Conservation (phyloP, 495 filamentous ascomycete genomes). For the Hyaloscypha finlandica region DNA sequence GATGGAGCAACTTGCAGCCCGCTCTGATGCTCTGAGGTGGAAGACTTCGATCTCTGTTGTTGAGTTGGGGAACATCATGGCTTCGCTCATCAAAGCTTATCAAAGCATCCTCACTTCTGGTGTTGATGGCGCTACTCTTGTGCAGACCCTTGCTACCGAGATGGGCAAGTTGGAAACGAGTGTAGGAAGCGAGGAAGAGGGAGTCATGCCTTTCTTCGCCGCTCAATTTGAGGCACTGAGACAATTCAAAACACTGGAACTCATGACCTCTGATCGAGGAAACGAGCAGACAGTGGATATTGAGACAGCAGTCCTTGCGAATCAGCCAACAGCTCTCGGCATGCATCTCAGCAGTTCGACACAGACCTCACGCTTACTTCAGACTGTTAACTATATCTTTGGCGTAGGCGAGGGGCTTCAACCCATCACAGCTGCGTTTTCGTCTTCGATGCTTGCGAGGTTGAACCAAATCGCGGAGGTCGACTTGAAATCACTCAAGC, state of each 20-base stretch:
- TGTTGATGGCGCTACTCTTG: conserved; percentile 44
- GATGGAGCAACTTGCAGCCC: conserved; percentile 68
- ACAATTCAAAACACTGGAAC: conserved; percentile 23
- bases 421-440: conserved; percentile 56
- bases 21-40: conserved; percentile 69
- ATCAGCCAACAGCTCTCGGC: conserved; percentile 43
- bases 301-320: conserved; percentile 44
- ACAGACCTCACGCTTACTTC: conserved; percentile 38
- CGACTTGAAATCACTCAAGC: conserved; percentile 60
- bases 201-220: conserved; percentile 61
- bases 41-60: conserved; percentile 44
- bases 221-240: conserved; percentile 58
- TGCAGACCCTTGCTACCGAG: conserved; percentile 55
- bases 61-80: conserved; percentile 48
- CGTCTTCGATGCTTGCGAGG: conserved; percentile 57
- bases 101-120: conserved; percentile 45
- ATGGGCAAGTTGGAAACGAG: conserved; percentile 55
- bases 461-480: conserved; percentile 54
- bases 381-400: conserved; percentile 46
- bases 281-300: conserved; percentile 5
- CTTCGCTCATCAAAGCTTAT: conserved; percentile 54
- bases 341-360: conserved; percentile 46
- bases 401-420: conserved; percentile 36
- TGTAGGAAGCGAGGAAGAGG: conserved; percentile 41
- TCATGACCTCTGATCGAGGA: background rate